phyloP scores from a whole-genome alignment of 2,329 filamentous ascomycete genomes.

The Bipolaris bicolor region DNA sequence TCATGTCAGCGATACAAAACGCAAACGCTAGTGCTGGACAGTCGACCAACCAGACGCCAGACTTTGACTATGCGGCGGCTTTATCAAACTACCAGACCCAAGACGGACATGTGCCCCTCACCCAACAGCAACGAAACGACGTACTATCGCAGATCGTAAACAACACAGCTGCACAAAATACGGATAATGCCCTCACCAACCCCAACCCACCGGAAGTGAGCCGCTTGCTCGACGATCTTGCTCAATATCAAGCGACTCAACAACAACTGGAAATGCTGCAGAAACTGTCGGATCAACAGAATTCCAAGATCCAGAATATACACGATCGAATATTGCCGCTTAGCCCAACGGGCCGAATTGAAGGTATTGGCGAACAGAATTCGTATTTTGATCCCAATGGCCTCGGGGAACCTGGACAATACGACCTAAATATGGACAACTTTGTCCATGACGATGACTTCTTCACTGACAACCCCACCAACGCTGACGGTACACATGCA shows the following conservation, averaged over 20 bases:
- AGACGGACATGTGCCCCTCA: slow-evolving; percentile 55
- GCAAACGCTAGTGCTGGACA: slow-evolving; percentile 51
- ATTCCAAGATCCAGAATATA: slow-evolving; percentile 75
- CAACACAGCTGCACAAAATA: slow-evolving; percentile 49
- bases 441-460: slow-evolving; percentile 64
- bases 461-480: slow-evolving; percentile 42
- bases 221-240: slow-evolving; percentile 64
- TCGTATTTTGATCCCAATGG: slow-evolving; percentile 45
- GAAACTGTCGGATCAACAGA: slow-evolving; percentile 79
- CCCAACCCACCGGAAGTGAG: slow-evolving; percentile 62
- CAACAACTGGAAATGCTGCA: slow-evolving; percentile 80
- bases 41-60: slow-evolving; percentile 37
- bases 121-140: slow-evolving; percentile 55
- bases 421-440: slow-evolving; percentile 61
- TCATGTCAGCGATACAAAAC: slow-evolving; percentile 58
- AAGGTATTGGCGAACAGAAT: slow-evolving; percentile 60
- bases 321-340: slow-evolving; percentile 77
- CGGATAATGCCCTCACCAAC: slow-evolving; percentile 64
- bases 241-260: slow-evolving; percentile 70
- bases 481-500: not conserved
- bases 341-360: slow-evolving; percentile 79
- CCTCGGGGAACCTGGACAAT: slow-evolving; percentile 48
- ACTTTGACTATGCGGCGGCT: slow-evolving; percentile 55
- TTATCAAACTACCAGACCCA: slow-evolving; percentile 57
- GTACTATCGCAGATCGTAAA: slow-evolving; percentile 58